Evolutionary conservation across 352 stramenopile genomes (phyloP).

Genomic region (Hyaloperonospora arabidopsidis): DNA sequence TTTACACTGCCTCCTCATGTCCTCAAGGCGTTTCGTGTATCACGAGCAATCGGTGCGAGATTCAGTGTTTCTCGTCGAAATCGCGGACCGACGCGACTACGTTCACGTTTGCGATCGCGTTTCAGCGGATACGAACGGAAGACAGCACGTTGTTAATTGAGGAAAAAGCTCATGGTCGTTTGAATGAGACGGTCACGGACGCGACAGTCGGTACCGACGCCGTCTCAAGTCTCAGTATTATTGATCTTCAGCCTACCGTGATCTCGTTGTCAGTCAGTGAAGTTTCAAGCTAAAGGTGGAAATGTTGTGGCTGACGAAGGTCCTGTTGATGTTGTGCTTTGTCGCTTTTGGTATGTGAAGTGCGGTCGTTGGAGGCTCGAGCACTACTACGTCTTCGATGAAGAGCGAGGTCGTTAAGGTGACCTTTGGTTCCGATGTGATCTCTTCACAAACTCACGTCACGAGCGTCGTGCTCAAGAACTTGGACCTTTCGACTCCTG

Average conservation of each 20-base stretch:
- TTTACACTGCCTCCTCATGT: conserved; percentile 27
- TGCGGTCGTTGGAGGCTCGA: conserved; percentile 21
- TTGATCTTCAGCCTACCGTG: conserved; percentile 19
- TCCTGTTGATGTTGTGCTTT: not conserved
- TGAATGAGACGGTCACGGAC: conserved; percentile 23
- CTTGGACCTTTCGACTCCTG: conserved; percentile 19
- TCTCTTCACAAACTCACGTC: conserved; percentile 24
- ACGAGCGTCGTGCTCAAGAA: conserved; percentile 27
- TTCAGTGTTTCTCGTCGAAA: conserved; percentile 39
- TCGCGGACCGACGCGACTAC: conserved; percentile 16
- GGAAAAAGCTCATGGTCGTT: conserved; percentile 5
- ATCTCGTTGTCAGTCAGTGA: conserved; percentile 23
- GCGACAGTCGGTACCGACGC: conserved; percentile 33
- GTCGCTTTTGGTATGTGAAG: conserved; percentile 7
- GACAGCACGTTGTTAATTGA: conserved; percentile 12
- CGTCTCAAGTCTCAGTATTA: conserved; percentile 18
- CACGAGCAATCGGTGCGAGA: conserved; percentile 26
- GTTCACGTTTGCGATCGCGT: conserved; percentile 55
- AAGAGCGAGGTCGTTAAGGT: conserved; percentile 35
- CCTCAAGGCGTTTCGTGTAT: conserved; percentile 21
- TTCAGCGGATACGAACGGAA: conserved; percentile 16
- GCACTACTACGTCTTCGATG: conserved; percentile 16
- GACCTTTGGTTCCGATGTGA: conserved; percentile 20
- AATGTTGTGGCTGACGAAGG: not conserved
- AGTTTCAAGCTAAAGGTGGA: not conserved